Conservation (phyloP, 768 basidiomycete species). For the Goffeauzyma gilvescens region DNA sequence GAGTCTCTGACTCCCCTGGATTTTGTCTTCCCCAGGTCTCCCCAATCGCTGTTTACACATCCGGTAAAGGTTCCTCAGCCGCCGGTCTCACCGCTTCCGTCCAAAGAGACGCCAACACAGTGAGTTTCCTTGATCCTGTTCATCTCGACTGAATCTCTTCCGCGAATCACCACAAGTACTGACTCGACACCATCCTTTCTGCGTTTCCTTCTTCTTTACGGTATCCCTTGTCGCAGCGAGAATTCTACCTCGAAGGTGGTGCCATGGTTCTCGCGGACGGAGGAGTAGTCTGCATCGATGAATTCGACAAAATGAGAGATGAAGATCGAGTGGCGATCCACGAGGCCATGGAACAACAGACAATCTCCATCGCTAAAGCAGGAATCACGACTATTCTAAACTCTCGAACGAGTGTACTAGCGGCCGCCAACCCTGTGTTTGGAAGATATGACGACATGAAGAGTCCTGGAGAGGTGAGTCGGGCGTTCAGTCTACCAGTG, state of each 20-base stretch:
- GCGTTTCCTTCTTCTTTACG: neutral
- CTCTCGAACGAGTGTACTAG: constrained; percentile 83
- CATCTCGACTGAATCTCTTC: no score
- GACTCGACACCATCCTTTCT: neutral
- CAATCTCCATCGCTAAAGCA: constrained; percentile 96
- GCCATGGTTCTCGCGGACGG: constrained; percentile 98
- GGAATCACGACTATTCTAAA: constrained; percentile 96
- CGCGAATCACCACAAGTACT: neutral
- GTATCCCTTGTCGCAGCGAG: constrained; percentile 48
- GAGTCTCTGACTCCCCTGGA: neutral
- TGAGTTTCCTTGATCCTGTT: no score
- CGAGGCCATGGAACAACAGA: constrained; percentile 99
- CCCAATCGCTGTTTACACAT: constrained; percentile 94
- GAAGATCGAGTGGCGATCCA: constrained; percentile 98
- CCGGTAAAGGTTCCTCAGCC: constrained; percentile 93
- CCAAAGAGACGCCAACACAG: constrained; percentile 77
- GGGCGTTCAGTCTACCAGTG: neutral
- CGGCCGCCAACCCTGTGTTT: constrained; percentile 94
- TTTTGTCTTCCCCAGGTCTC: constrained; percentile 45
- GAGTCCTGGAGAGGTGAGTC: constrained; percentile 69
- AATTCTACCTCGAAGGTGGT: constrained; percentile 96
- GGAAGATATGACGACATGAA: constrained; percentile 92
- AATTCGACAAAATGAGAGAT: constrained; percentile 99
- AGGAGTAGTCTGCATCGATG: constrained; percentile 96
- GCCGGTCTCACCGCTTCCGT: constrained; percentile 96